Evolutionary conservation across 441 rosid species (phyloP), one percentile per base, ranked within the genome.

Genomic region (Sinapis alba): DNA sequence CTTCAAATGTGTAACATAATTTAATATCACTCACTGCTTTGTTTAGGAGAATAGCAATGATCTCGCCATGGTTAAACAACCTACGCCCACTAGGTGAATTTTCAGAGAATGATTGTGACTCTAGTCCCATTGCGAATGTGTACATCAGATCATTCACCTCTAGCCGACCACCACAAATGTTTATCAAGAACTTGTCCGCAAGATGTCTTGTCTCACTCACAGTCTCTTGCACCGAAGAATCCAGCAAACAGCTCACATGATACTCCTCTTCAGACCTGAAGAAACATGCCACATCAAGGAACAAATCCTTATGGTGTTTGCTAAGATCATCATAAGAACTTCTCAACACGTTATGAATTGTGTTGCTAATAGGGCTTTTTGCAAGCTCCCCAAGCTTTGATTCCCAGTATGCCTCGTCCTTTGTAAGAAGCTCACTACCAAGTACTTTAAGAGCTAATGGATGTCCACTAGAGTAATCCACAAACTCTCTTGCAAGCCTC

Each of bases 231-330:
- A 19, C 73, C 3, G 76, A 75, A 23, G 38, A 62, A 57, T 73
- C 76, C 56, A 73, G 6, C 28, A 63, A 26, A 54, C 62, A 34
- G 27, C 69, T 62, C 43, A 54, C 76, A 1, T 64, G 54, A 64
- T 53, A 64, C 69, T 18, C 76, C 26, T 73, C 70, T 38, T 64
- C 76, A 54, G 27, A 36, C 76, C 70, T 73, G 45, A 73, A 73
- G 56, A 73, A 64, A 19, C 63, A 64, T 34, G 76, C 76, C 57
- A 73, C 69, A 26, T 73, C 76, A 5, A 73, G 63, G 64, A 73
- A 73, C 63, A 73, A 7, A 24, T 73, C 43, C 61, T 73, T 64
- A 8, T 16, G 63, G 28, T 63, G n/a, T 8, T 16, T 7, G 57
- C 41, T 26, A 16, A 73, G 63, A 16, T 36, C 57, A 5, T 53